Conservation (phyloP, 1,139 yeast species). For the Kazachstania sp. region DNA sequence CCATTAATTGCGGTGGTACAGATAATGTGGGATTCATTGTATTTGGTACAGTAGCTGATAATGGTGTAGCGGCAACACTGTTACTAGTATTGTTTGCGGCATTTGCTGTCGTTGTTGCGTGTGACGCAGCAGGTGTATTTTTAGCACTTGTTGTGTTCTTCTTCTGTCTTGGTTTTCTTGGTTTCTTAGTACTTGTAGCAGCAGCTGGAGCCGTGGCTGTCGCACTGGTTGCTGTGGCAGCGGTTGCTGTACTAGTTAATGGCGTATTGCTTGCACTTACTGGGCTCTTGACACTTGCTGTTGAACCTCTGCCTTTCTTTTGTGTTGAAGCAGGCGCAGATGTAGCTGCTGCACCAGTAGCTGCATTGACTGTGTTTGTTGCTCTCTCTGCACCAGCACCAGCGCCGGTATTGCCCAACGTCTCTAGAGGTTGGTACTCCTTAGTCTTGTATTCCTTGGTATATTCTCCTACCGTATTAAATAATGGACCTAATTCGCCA, state of each 20-base stretch:
- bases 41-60: not conserved
- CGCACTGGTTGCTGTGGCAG: no score
- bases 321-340: not conserved
- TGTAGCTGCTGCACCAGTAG: not conserved
- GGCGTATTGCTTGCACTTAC: conserved; percentile 12
- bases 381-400: no score
- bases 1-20: conserved; percentile 2
- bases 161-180: conserved; percentile 28
- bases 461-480: conserved; percentile 22
- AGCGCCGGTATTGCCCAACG: conserved; percentile 8
- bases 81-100: conserved; percentile 6
- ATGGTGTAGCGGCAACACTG: conserved; percentile 3
- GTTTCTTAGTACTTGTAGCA: conserved; percentile 16
- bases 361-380: no score
- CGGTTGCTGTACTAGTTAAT: conserved; percentile 7
- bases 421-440: conserved; percentile 23
- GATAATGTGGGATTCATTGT: conserved; percentile 3
- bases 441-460: conserved; percentile 15
- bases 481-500: conserved; percentile 20
- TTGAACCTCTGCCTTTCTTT: conserved; percentile 12
- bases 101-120: conserved; percentile 4
- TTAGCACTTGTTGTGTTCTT: conserved; percentile 21
- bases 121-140: conserved; percentile 11
- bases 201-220: conserved; percentile 7
- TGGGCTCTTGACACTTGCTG: no score